Percentiles rank a stretch among this genome's conserved stretches.
phyloP scores from a whole-genome alignment of 2,329 filamentous ascomycete species.

The Diaporthe sp. region DNA sequence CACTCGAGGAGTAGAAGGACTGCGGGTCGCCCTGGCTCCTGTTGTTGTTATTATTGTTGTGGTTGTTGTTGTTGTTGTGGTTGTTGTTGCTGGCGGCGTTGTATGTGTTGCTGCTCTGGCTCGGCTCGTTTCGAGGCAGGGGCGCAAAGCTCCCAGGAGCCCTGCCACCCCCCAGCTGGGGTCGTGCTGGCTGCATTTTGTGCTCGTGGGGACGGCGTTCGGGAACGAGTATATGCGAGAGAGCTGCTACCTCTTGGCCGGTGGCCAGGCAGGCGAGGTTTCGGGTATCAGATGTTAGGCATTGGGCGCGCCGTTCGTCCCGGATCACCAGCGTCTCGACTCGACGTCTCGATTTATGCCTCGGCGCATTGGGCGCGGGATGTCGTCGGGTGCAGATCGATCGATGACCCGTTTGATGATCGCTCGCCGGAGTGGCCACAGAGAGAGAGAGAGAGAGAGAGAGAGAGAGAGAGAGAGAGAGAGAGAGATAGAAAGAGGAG shows the following conservation, averaged over 20 bases:
- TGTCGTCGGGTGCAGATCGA: background rate
- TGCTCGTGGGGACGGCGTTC: slow-evolving; percentile 40
- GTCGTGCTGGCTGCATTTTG: slow-evolving; percentile 60
- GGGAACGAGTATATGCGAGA: slow-evolving; percentile 33
- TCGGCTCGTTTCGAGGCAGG: slow-evolving; percentile 48
- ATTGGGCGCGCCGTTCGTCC: slow-evolving; percentile 1
- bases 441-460: background rate
- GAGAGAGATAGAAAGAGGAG: background rate
- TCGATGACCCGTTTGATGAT: background rate
- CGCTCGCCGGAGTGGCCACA: background rate
- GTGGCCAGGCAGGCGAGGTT: slow-evolving; percentile 22
- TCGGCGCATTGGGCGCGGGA: slow-evolving; percentile 10
- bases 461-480: background rate
- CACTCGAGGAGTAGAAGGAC: slow-evolving; percentile 39
- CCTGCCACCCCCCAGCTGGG: slow-evolving; percentile 50
- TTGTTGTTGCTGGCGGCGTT: background rate
- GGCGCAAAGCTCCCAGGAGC: slow-evolving; percentile 68
- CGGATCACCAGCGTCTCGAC: slow-evolving; percentile 21
- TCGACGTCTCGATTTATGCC: slow-evolving; percentile 1
- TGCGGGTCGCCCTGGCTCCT: slow-evolving; percentile 18
- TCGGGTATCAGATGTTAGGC: slow-evolving; percentile 20
- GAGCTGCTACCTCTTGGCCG: slow-evolving; percentile 56
- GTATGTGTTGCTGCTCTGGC: slow-evolving; percentile 5
- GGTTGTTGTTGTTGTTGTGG: background rate
- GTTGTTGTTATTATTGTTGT: slow-evolving; percentile 11